phyloP scores from a whole-genome alignment of 768 basidiomycete species.

The Hygrocybe punicea region DNA sequence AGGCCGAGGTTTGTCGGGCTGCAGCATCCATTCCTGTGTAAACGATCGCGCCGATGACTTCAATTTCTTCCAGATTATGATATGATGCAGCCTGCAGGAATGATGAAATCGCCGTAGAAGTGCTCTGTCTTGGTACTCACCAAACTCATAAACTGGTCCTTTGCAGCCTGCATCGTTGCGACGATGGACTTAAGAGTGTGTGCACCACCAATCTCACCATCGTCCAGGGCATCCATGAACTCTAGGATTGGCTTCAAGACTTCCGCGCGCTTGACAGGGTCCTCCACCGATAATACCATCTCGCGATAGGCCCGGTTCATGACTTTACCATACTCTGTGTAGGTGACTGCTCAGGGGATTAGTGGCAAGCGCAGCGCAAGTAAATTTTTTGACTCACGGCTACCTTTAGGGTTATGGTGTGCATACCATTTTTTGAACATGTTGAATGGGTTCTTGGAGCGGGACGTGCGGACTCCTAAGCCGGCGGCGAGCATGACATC shows the following conservation, averaged over 20 bases:
- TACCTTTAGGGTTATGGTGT: neutral
- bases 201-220: neutral
- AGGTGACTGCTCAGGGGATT: neutral
- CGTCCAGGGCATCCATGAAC: neutral
- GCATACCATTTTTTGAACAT: neutral
- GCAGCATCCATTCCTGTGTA: neutral
- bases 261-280: neutral
- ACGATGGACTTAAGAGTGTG: neutral
- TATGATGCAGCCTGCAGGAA: neutral
- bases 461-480: neutral
- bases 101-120: neutral
- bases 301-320: neutral
- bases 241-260: neutral
- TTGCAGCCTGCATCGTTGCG: neutral
- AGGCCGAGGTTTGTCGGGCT: neutral
- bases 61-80: neutral
- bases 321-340: neutral
- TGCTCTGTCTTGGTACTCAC: neutral
- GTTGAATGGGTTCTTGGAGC: neutral
- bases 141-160: neutral
- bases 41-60: neutral
- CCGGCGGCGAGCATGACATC: neutral
- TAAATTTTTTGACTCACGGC: neutral
- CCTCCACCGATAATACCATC: neutral
- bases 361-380: neutral